phyloP scores from a whole-genome alignment of 2,329 filamentous ascomycete species.

The Didymella sp. region DNA sequence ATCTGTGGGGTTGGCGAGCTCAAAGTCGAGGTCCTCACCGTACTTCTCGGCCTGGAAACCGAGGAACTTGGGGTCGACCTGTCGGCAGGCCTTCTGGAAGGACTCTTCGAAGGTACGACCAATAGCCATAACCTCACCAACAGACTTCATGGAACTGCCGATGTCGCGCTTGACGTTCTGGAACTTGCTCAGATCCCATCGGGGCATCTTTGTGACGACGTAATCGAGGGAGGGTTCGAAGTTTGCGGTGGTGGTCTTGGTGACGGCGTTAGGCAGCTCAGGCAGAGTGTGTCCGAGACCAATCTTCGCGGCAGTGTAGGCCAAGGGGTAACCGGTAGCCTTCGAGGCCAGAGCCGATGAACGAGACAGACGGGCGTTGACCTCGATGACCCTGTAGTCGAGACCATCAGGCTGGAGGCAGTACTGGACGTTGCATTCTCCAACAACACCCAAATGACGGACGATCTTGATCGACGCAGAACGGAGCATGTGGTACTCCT shows the following conservation, averaged over 20 bases:
- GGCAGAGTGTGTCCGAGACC: slow-evolving; percentile 94
- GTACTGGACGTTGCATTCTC: slow-evolving; percentile 99
- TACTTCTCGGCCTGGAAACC: slow-evolving; percentile 97
- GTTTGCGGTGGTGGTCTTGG: slow-evolving; percentile 97
- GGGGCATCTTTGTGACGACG: slow-evolving; percentile 97
- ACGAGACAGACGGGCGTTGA: slow-evolving; percentile 97
- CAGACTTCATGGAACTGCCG: slow-evolving; percentile 97
- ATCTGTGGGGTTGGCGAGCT: slow-evolving; percentile 91
- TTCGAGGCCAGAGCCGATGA: slow-evolving; percentile 97
- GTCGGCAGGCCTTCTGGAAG: slow-evolving; percentile 97
- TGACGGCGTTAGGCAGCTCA: slow-evolving; percentile 96
- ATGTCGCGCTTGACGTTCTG: slow-evolving; percentile 98
- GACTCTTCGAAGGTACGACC: slow-evolving; percentile 98
- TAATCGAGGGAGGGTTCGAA: slow-evolving; percentile 98
- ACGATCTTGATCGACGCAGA: slow-evolving; percentile 98
- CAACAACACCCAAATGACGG: slow-evolving; percentile 93
- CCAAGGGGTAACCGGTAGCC: slow-evolving; percentile 95
- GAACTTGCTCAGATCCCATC: slow-evolving; percentile 99
- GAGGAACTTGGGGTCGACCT: slow-evolving; percentile 89
- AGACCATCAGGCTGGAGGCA: slow-evolving; percentile 94
- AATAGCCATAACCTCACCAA: slow-evolving; percentile 99
- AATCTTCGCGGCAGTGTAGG: slow-evolving; percentile 98
- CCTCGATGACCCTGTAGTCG: slow-evolving; percentile 98
- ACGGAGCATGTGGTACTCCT: slow-evolving; percentile 99
- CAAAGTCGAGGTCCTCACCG: slow-evolving; percentile 82